phyloP scores from a whole-genome alignment of 441 rosid species.

The Pelargonium citronellum region DNA sequence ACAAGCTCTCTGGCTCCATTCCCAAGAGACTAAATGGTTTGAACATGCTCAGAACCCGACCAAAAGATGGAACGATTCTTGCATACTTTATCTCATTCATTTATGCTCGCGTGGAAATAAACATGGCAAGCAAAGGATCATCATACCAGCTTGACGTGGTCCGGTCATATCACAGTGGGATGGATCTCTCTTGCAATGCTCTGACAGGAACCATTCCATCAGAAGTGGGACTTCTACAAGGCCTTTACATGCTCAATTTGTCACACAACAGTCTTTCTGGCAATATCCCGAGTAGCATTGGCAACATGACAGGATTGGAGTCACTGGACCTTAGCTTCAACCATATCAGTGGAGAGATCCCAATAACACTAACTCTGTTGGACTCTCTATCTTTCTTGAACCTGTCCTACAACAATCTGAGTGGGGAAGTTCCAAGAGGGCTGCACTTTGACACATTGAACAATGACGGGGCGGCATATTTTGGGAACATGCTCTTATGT shows the following conservation, averaged over 20 bases:
- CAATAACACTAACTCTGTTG: conserved; percentile 16
- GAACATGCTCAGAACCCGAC: conserved; percentile 9
- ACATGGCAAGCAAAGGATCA: conserved; percentile 13
- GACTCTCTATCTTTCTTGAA: conserved; percentile 21
- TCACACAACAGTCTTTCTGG: conserved; percentile 11
- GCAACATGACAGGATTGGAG: conserved; percentile 16
- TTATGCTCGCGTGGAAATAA: conserved; percentile 10
- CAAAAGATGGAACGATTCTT: not conserved
- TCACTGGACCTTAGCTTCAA: conserved; percentile 21
- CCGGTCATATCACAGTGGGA: conserved; percentile 8
- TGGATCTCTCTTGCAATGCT: conserved; percentile 18
- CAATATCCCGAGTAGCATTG: conserved; percentile 5
- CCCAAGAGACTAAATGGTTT: conserved; percentile 13
- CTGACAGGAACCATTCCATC: conserved; percentile 17
- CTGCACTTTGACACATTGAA: conserved; percentile 22
- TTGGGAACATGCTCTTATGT: conserved; percentile 23
- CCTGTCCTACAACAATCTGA: conserved; percentile 27
- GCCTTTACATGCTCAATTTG: conserved; percentile 22
- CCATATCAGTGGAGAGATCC: conserved; percentile 21
- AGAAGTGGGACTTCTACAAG: conserved; percentile 17
- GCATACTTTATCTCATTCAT: conserved; percentile 6
- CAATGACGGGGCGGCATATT: conserved; percentile 18
- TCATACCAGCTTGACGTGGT: not conserved
- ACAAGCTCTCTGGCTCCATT: conserved; percentile 17
- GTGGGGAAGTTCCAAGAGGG: conserved; percentile 24